Conservation (phyloP, 1,139 yeast genomes). For the Scheffersomyces illinoinensis region DNA sequence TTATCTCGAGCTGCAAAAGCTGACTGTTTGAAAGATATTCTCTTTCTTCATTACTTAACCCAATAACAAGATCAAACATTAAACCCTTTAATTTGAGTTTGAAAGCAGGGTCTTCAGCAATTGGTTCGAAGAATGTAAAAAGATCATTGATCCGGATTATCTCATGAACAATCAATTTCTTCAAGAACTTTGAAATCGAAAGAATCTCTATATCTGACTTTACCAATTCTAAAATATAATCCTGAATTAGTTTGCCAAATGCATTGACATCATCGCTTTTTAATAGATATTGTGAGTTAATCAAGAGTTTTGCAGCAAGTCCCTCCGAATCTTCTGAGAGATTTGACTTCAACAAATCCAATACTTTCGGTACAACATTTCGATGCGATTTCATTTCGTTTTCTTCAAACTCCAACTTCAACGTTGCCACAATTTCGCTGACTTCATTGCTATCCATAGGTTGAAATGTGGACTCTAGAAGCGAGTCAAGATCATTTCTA, state of each 20-base stretch:
- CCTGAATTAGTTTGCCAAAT: conserved; percentile 5
- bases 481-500: conserved; percentile 25
- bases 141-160: conserved; percentile 17
- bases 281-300: conserved; percentile 17
- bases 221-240: conserved; percentile 7
- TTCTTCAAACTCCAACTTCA: conserved; percentile 5
- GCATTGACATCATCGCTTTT: conserved; percentile 9
- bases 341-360: conserved; percentile 1
- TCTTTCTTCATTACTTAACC: conserved; percentile 8
- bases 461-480: conserved; percentile 13
- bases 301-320: conserved; percentile 11
- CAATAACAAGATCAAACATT: conserved; percentile 18
- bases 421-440: conserved; percentile 13
- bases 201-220: conserved; percentile 4
- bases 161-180: conserved; percentile 21
- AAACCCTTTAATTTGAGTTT: conserved; percentile 5
- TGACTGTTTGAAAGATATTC: not conserved
- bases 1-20: not conserved
- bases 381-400: conserved; percentile 1
- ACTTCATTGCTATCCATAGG: conserved; percentile 19
- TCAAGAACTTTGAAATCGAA: conserved; percentile 11
- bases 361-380: conserved; percentile 1
- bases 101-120: conserved; percentile 1
- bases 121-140: conserved; percentile 6
- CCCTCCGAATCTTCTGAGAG: conserved; percentile 7